Base-by-base conservation (phyloP, 2,329 filamentous ascomycete species). In the Teratosphaeriaceae sp. region DNA sequence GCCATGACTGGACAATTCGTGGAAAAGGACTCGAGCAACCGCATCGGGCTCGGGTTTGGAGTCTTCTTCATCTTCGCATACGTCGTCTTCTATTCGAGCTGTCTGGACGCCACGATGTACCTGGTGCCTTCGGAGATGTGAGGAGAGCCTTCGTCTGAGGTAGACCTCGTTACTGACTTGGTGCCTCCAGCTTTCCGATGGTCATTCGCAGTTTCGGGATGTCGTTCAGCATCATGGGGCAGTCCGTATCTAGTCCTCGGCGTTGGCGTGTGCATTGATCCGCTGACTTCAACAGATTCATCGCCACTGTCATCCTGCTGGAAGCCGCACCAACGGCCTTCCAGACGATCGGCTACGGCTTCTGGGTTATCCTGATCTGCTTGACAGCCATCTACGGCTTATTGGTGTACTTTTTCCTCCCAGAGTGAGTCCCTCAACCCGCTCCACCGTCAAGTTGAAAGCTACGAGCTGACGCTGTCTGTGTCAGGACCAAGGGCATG, bases 401-500 rank as follows among this genome's bases (percentile, higher is more conserved):
- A 7, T 26, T 43, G 16, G 43, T 48, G 1, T 48, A 48, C 24
- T 35, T 46, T 31, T 46, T 38, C 37, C 30, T 46, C 12, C 46
- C 46, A 11, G 46, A 48, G 33, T 42, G 33, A 20, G 39, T 24
- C 13, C 22, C 16, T 11, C 11, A 6, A 11, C 6, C 15, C 15
- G 37, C 18, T 39, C 20, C 6, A 12, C 9, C 5, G 8, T 16
- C 12, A 21, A 19, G 16, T 16, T 15, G 16, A 26, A 38, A 13
- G 5, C 22, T 45, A 31, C 37, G 30, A 3, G 12, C 24, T 24
- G 12, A 9, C 33, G 29, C n/a, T n/a, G n/a, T n/a, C n/a, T n/a
- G n/a, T n/a, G n/a, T n/a, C n/a, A n/a, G n/a, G 44, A 47, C 44
- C 18, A 47, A 47, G 29, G 45, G 45, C 23, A 48, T 44, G 45